Evolutionary conservation across 768 basidiomycete species (phyloP).

Genomic region (Leccinum aurantiacum): DNA sequence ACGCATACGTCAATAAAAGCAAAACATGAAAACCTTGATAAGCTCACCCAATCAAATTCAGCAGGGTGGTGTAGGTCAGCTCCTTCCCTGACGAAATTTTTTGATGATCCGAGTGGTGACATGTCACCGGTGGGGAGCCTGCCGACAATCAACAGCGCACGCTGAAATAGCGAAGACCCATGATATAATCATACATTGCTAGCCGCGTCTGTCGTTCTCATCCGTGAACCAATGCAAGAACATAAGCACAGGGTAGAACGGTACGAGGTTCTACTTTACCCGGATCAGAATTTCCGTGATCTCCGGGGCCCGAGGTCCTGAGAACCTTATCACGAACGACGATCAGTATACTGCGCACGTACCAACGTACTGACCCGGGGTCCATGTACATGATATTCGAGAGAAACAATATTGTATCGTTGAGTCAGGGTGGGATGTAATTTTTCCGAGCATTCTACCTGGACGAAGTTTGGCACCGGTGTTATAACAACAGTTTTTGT

Average conservation of each 20-base stretch:
- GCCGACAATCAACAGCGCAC: not conserved
- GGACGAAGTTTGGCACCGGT: not conserved
- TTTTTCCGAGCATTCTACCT: not conserved
- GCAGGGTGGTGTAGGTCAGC: not conserved
- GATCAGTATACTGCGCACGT: not conserved
- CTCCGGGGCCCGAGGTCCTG: not conserved
- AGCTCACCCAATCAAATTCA: not conserved
- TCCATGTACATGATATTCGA: not conserved
- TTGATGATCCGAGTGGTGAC: not conserved
- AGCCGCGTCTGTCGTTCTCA: no score
- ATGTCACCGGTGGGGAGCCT: not conserved
- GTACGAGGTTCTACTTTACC: not conserved
- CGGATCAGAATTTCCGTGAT: not conserved
- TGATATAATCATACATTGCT: not conserved
- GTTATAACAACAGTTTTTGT: not conserved
- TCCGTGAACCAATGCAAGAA: not conserved
- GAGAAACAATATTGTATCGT: not conserved
- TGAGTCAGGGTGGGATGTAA: not conserved
- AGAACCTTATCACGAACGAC: not conserved
- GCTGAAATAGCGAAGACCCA: not conserved
- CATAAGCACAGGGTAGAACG: not conserved
- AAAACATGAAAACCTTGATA: conserved; percentile 1
- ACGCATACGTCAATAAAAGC: not conserved
- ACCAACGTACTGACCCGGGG: not conserved
- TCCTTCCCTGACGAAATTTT: not conserved